These are phyloP conservation scores for Pseudonectria foliicola DNA, from an alignment of 2,329 filamentous ascomycete species.

Conservation along the genomic window DNA sequence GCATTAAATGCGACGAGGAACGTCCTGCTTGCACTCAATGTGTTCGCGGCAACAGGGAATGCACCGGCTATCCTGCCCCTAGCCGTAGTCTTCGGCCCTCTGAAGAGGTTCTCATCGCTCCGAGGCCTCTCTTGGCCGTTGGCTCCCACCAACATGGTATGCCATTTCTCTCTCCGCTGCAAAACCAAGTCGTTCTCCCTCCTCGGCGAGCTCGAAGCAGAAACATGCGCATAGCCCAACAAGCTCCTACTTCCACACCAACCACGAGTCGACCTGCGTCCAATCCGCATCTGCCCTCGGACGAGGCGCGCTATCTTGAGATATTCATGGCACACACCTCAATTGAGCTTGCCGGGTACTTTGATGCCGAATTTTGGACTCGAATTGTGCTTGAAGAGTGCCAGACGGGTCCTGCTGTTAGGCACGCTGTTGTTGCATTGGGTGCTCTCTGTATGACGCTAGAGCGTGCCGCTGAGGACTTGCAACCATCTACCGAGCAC, in stretches of 20 bases:
- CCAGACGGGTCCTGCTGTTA: conserved; percentile 53
- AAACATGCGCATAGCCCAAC: conserved; percentile 11
- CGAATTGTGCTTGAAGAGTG: conserved; percentile 56
- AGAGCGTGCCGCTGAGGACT: conserved; percentile 48
- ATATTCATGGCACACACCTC: conserved; percentile 56
- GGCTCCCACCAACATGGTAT: conserved; percentile 13
- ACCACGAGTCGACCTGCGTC: conserved; percentile 36
- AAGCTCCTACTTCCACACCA: conserved; percentile 18
- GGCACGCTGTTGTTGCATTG: conserved; percentile 58
- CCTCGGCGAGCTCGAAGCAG: conserved; percentile 25
- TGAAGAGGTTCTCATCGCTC: conserved; percentile 43
- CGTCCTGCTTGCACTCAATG: conserved; percentile 56
- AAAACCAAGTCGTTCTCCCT: conserved; percentile 21
- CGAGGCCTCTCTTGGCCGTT: conserved; percentile 32
- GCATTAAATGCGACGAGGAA: conserved; percentile 61
- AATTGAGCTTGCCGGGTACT: conserved; percentile 58
- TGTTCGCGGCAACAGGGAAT: conserved; percentile 49
- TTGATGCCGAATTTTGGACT: conserved; percentile 60
- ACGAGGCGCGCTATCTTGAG: conserved; percentile 54
- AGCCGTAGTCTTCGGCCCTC: conserved; percentile 38
- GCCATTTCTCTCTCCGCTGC: conserved; percentile 11
- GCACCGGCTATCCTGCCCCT: conserved; percentile 56
- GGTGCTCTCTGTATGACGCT: conserved; percentile 61
- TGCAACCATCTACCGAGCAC: conserved; percentile 25
- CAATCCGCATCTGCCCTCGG: conserved; percentile 40